Percentiles rank a stretch among this genome's conserved stretches.
These are phyloP conservation scores for Zymoseptoria passerinii DNA, from an alignment of 2,329 filamentous ascomycete species.

Conservation along the genomic window DNA sequence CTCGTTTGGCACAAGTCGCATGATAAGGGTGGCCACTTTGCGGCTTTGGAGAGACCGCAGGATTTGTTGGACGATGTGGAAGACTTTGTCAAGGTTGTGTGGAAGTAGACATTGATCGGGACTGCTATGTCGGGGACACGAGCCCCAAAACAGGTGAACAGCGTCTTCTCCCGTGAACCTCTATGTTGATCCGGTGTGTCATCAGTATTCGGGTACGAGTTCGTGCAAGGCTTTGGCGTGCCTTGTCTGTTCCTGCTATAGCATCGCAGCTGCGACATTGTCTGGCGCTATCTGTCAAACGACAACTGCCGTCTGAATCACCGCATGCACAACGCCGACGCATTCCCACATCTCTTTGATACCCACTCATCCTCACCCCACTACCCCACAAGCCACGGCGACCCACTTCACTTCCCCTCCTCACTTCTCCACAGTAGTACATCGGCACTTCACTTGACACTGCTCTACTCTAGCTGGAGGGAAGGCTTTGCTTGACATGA, in stretches of 20 bases:
- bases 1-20: slow-evolving; percentile 30
- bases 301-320: neutral
- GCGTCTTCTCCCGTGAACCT: too few relatives aligned
- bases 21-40: slow-evolving; percentile 29
- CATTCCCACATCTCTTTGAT: neutral
- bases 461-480: neutral
- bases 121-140: too few relatives aligned
- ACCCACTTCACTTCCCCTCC: neutral
- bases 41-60: slow-evolving; percentile 21
- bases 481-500: neutral
- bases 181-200: too few relatives aligned
- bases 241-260: too few relatives aligned
- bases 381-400: neutral
- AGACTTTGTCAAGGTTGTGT: slow-evolving; percentile 8
- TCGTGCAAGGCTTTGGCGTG: too few relatives aligned
- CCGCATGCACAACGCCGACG: neutral
- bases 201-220: too few relatives aligned
- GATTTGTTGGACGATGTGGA: slow-evolving; percentile 12
- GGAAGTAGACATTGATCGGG: neutral
- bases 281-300: too few relatives aligned
- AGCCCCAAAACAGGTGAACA: too few relatives aligned
- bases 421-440: neutral
- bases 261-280: neutral
- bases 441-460: neutral
- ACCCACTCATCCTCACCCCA: neutral